Evolutionary conservation across 257 asterid genomes (phyloP), one percentile per base, ranked within the genome.

Genomic region (Nicotiana sylvestris): DNA sequence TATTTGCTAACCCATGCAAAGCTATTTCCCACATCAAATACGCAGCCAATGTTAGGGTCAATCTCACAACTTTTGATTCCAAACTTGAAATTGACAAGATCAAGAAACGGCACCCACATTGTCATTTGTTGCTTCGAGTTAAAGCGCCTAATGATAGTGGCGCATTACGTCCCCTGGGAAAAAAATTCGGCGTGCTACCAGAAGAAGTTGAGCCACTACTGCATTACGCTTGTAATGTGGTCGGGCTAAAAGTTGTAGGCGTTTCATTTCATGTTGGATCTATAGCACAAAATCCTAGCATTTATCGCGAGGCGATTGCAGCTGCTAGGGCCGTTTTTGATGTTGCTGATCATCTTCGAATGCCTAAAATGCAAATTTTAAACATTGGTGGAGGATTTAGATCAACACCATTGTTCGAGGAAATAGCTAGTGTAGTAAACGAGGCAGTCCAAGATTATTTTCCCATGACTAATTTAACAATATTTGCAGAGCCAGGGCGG

Each of bases 231-330:
- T 57, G 4, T 57, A 51, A 17, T 18, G 11, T 16, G 9, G 56
- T 33, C 1, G 82, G 82, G 27, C 3, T 62, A 17, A 65, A 39
- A 17, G 82, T 80, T 8, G 43, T 46, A 2, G 82, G 60, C 13
- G 82, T 80, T 30, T 80, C 74, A 55, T 80, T 80, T 32, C 82
- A 80, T 62, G 82, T 80, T 13, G 74, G 82, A 51, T 55, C 69
- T 9, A 58, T 55, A 62, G 82, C 76, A 4, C 37, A 33, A 13
- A 53, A 80, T 25, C 43, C 82, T 5, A 21, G 15, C 39, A 80
- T 80, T n/a, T 80, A 80, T 55, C 82, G 60, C 13, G 21, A 62
- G 15, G 82, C 82, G 27, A 61, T 80, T 4, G 76, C 82, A 12
- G 39, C 21, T 3, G 74, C 74, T 1, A 80, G 55, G 82, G 4